Base-by-base conservation (phyloP, 23 red algal species). In the Gracilaria domingensis region DNA sequence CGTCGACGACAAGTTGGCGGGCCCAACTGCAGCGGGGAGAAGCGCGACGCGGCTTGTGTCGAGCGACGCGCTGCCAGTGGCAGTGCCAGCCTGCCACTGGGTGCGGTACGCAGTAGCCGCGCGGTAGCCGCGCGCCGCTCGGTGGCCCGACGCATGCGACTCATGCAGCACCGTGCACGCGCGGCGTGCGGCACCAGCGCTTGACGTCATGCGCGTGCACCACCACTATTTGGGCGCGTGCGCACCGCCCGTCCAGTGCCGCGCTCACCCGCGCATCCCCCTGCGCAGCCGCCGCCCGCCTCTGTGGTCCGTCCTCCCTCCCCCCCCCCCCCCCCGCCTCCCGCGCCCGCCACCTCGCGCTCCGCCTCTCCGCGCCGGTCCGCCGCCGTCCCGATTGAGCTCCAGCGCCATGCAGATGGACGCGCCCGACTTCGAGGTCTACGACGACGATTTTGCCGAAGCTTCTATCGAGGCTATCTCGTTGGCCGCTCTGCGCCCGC, bases 401-500 rank as follows among this genome's bases (percentile, higher is more conserved):
- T 5, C 32, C 30, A 0, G 5, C 42, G 5, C 39, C 21, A 77
- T 77, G 72, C 72, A 77, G 26, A 33, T 77, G 23, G 39, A 82
- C 39, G 34, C 29, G 13, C 9, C 79, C 23, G 53, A 59, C 18
- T 80, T 45, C 87, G 57, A 59, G 23, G 36, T 90, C 59, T 92
- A 71, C 53, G 89, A 92, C 48, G 89, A 92, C 80, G 89, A 83
- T 69, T 92, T 92, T 76, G 89, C 89, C 8, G 78, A 83, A 2
- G 89, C 89, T 33, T 84, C 79, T 21, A 70, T 92, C 89, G 89
- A 92, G 69, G 89, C 89, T 38, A 84, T 92, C 12, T 84, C 80
- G 28, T 39, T 84, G 24, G 79, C 89, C 29, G 79, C 78, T 8
- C n/a, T 75, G 65, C 77, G 79, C 39, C 59, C 77, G 0, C 67